Percentiles rank a stretch among this genome's conserved stretches.
Conservation (phyloP, 345 rosid species). For the Barbarea vulgaris region DNA sequence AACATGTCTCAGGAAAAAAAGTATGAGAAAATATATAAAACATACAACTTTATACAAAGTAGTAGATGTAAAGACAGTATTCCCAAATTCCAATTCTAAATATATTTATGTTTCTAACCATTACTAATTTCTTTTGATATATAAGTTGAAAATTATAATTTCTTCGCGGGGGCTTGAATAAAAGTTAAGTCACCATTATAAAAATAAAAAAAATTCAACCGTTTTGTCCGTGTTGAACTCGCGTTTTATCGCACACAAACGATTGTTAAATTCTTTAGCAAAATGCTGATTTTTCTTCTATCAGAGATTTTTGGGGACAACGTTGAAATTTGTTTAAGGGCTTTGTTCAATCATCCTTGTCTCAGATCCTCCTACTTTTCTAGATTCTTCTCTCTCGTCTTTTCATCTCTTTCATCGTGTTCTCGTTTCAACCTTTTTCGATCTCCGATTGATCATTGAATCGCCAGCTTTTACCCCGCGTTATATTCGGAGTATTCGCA, state of each 20-base stretch:
- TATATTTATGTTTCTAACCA: not conserved
- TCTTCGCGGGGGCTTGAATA: not conserved
- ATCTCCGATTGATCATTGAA: conserved; percentile 31
- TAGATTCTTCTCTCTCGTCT: conserved; percentile 20
- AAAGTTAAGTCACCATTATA: conserved; percentile 12
- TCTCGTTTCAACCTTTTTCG: conserved; percentile 17
- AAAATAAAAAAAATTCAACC: conserved; percentile 39
- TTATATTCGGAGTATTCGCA: not conserved
- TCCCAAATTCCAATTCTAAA: too few relatives aligned
- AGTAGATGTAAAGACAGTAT: too few relatives aligned
- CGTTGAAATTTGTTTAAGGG: conserved; percentile 17
- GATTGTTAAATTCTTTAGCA: not conserved
- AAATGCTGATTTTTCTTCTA: conserved; percentile 31
- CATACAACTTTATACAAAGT: not conserved
- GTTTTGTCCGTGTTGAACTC: conserved; percentile 63
- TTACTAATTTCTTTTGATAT: not conserved
- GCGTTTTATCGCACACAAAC: conserved; percentile 49
- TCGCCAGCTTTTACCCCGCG: conserved; percentile 8
- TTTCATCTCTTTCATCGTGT: conserved; percentile 2
- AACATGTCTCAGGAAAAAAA: not conserved
- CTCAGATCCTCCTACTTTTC: conserved; percentile 29
- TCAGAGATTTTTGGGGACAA: not conserved
- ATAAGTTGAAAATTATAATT: not conserved
- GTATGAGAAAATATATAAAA: too few relatives aligned
- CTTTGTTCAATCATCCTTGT: conserved; percentile 14